Conservation (phyloP, 768 basidiomycete species). For the Panus rudis region DNA sequence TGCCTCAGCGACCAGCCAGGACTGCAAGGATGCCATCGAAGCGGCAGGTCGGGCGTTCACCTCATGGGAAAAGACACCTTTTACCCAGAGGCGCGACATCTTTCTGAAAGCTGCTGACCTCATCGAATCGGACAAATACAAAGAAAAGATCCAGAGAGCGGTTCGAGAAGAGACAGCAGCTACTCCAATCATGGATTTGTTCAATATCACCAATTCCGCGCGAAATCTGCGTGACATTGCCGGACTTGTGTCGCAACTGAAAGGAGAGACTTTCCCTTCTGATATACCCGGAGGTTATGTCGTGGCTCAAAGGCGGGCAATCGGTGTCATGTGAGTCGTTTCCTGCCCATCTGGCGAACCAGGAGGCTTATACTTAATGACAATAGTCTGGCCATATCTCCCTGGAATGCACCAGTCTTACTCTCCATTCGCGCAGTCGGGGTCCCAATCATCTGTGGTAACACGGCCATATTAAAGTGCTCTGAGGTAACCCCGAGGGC, state of each 20-base stretch:
- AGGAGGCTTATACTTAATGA: not conserved
- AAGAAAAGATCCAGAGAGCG: slow-evolving; percentile 25
- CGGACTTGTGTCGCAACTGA: slow-evolving; percentile 29
- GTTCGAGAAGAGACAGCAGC: slow-evolving; percentile 36
- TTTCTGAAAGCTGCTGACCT: slow-evolving; percentile 44
- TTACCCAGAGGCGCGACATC: slow-evolving; percentile 34
- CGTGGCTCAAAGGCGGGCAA: slow-evolving; percentile 37
- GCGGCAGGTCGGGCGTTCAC: slow-evolving; percentile 39
- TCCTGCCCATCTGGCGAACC: not conserved
- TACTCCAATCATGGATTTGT: slow-evolving; percentile 11
- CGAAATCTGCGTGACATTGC: slow-evolving; percentile 27
- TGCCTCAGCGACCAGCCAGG: slow-evolving; percentile 33
- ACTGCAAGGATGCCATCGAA: slow-evolving; percentile 31
- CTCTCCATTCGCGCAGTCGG: slow-evolving; percentile 40
- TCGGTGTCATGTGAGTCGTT: slow-evolving; percentile 44
- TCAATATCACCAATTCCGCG: slow-evolving; percentile 21
- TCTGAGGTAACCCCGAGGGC: slow-evolving; percentile 44
- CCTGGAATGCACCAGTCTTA: slow-evolving; percentile 48
- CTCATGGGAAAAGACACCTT: slow-evolving; percentile 37
- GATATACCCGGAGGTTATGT: slow-evolving; percentile 36
- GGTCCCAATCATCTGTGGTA: slow-evolving; percentile 46
- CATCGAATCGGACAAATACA: slow-evolving; percentile 34
- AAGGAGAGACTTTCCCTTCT: slow-evolving; percentile 39
- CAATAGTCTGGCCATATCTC: slow-evolving; percentile 41
- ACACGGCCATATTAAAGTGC: slow-evolving; percentile 47